Percentiles rank a stretch among this genome's conserved stretches.
phyloP scores from a whole-genome alignment of 2,329 filamentous ascomycete species.

The Lachnellula hyalina region DNA sequence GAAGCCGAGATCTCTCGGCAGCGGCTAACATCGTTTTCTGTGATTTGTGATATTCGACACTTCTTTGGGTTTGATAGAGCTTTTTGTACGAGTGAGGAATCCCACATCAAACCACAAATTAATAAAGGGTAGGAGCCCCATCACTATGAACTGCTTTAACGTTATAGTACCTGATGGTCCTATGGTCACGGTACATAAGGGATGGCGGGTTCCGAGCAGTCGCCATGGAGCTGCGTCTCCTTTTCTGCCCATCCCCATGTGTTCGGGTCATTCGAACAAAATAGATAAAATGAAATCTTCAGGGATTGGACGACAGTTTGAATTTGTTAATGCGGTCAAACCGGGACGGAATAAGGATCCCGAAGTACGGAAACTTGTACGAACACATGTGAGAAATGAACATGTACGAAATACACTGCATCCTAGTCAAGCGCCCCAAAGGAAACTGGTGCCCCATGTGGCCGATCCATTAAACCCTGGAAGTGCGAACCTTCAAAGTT shows the following conservation, averaged over 20 bases:
- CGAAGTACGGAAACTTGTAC: constrained; percentile 11
- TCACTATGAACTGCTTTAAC: constrained; percentile 3
- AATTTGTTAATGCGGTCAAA: constrained; percentile 14
- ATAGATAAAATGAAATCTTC: not conserved
- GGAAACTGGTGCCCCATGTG: not conserved
- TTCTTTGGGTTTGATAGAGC: not conserved
- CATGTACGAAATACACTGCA: constrained; percentile 7
- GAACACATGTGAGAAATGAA: constrained; percentile 19
- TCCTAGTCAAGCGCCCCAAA: not conserved
- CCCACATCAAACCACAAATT: not conserved
- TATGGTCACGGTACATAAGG: constrained; percentile 3
- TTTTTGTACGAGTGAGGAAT: not conserved
- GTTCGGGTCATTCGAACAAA: not conserved
- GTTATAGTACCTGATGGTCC: constrained; percentile 3
- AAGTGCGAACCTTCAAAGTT: not conserved
- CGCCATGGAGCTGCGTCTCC: not conserved
- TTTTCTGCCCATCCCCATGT: not conserved
- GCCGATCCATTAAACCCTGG: not conserved
- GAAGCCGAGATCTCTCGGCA: not conserved
- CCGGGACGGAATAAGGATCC: constrained; percentile 6
- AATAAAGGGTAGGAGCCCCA: not conserved
- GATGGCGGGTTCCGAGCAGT: not conserved
- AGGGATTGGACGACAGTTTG: constrained; percentile 5
- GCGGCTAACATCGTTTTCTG: not conserved
- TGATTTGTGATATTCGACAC: not conserved